These are phyloP conservation scores for Salix koriyanagi DNA, from an alignment of 345 rosid species.

Conservation along the genomic window DNA sequence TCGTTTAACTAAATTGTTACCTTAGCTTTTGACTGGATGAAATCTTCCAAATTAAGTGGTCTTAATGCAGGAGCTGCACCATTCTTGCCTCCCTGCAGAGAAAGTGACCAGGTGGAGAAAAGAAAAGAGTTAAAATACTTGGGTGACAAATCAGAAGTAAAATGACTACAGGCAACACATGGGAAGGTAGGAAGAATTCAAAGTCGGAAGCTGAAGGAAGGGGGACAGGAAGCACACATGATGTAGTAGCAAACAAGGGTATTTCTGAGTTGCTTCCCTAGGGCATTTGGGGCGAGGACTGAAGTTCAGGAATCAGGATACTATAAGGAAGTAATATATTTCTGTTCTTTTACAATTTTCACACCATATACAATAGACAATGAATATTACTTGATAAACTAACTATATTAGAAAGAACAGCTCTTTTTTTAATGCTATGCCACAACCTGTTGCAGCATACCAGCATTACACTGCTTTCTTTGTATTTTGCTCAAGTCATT, in stretches of 20 bases:
- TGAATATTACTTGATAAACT: background rate
- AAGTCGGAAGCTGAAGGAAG: background rate
- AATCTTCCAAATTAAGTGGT: constrained; percentile 74
- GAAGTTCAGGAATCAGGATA: background rate
- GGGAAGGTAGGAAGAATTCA: background rate
- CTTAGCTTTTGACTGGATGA: constrained; percentile 77
- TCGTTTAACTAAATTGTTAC: constrained; percentile 29
- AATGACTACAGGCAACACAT: background rate
- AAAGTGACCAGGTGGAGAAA: background rate
- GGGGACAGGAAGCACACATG: background rate
- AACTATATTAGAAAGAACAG: background rate
- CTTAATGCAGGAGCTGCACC: constrained; percentile 46
- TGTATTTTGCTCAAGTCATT: background rate
- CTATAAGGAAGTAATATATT: background rate
- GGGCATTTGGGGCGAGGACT: background rate
- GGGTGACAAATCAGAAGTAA: background rate
- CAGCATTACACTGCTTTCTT: too few relatives aligned
- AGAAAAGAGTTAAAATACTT: background rate
- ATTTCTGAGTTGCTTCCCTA: background rate
- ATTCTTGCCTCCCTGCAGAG: constrained; percentile 40
- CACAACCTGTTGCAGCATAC: background rate
- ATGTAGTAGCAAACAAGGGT: background rate
- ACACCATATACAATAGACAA: background rate
- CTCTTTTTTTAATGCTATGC: background rate
- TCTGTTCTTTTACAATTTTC: background rate